A percentile compares a stretch with the other conserved stretches of the same genome.
These are phyloP conservation scores for Astrocystis sublimbata DNA, from an alignment of 495 filamentous ascomycete genomes.

Conservation along the genomic window DNA sequence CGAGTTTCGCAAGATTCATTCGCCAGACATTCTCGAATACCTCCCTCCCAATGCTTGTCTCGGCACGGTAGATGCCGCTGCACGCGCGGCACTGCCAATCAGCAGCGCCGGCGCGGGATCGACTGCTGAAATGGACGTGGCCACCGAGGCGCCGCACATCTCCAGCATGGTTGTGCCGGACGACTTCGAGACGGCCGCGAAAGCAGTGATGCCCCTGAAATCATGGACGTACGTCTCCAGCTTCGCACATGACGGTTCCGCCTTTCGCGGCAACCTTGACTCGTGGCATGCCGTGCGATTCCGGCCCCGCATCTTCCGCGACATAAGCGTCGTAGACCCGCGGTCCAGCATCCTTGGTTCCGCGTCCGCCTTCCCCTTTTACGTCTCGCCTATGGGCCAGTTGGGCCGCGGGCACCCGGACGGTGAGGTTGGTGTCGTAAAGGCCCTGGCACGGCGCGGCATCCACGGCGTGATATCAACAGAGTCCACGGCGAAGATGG, in stretches of 20 bases:
- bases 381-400: constrained; percentile 77
- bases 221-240: constrained; percentile 85
- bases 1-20: constrained; percentile 70
- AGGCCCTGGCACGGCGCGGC: constrained; percentile 31
- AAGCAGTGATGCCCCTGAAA: constrained; percentile 72
- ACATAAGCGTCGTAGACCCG: constrained; percentile 72
- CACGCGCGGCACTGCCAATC: constrained; percentile 47
- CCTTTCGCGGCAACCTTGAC: constrained; percentile 80
- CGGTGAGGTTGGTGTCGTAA: constrained; percentile 71
- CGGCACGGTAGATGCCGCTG: constrained; percentile 65
- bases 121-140: background rate
- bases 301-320: constrained; percentile 71
- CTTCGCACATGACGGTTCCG: constrained; percentile 72
- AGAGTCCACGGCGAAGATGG: constrained; percentile 39
- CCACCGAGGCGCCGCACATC: constrained; percentile 40
- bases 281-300: constrained; percentile 88
- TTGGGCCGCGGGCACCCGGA: constrained; percentile 64
- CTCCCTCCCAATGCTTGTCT: constrained; percentile 64
- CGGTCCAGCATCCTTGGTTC: constrained; percentile 75
- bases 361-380: constrained; percentile 72
- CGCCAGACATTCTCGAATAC: constrained; percentile 58
- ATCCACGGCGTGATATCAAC: constrained; percentile 45
- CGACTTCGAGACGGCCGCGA: constrained; percentile 80
- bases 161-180: constrained; percentile 25
- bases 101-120: background rate